phyloP scores from a whole-genome alignment of 2,329 filamentous ascomycete genomes.

The Apiospora saccharicola region DNA sequence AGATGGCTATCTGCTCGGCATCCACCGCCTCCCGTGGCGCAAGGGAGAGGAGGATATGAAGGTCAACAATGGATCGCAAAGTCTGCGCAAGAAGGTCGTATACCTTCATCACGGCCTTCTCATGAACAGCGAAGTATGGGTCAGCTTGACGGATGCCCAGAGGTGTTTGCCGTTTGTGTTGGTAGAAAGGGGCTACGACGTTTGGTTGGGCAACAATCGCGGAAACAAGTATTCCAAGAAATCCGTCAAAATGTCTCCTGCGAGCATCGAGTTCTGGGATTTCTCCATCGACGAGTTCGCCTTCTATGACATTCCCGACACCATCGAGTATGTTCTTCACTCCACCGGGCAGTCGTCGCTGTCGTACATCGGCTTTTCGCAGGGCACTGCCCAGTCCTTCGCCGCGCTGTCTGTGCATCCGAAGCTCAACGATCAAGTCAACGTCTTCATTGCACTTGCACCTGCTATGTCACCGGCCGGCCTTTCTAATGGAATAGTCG shows the following conservation, averaged over 20 bases:
- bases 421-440: slow-evolving; percentile 87
- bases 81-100: slow-evolving; percentile 81
- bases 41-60: slow-evolving; percentile 81
- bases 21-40: slow-evolving; percentile 86
- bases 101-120: slow-evolving; percentile 96
- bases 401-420: slow-evolving; percentile 93
- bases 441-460: slow-evolving; percentile 94
- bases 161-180: slow-evolving; percentile 88
- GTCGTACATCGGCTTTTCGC: slow-evolving; percentile 96
- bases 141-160: slow-evolving; percentile 86
- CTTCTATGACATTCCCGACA: slow-evolving; percentile 96
- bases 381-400: slow-evolving; percentile 96
- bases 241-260: slow-evolving; percentile 77
- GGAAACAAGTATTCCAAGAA: slow-evolving; percentile 99
- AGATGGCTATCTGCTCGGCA: slow-evolving; percentile 90
- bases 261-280: slow-evolving; percentile 85
- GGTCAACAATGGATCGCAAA: slow-evolving; percentile 76
- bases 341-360: slow-evolving; percentile 84
- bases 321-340: slow-evolving; percentile 87
- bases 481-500: slow-evolving; percentile 87
- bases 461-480: slow-evolving; percentile 97
- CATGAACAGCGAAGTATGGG: slow-evolving; percentile 99
- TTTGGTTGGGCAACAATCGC: slow-evolving; percentile 97
- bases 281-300: slow-evolving; percentile 99
- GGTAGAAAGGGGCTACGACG: slow-evolving; percentile 91